These are phyloP conservation scores for Cytidiella melzeri DNA, from an alignment of 768 basidiomycete species.

Conservation along the genomic window DNA sequence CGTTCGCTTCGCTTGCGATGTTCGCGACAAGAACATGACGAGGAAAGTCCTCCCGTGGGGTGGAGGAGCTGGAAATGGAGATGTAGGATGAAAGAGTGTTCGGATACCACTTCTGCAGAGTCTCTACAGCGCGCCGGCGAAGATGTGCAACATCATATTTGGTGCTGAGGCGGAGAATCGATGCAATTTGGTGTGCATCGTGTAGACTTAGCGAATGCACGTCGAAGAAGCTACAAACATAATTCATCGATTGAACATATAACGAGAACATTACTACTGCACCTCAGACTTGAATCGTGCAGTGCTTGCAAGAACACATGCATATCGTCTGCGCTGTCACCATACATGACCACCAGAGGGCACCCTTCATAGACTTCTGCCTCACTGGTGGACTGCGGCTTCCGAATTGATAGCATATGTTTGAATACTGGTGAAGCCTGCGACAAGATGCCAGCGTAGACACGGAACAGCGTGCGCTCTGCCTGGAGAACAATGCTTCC, in stretches of 20 bases:
- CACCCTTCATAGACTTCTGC: slow-evolving; percentile 20
- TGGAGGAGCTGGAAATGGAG: neutral
- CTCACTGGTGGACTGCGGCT: slow-evolving; percentile 6
- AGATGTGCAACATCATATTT: slow-evolving; percentile 10
- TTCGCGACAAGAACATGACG: slow-evolving; percentile 9
- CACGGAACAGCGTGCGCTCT: slow-evolving; percentile 17
- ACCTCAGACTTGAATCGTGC: slow-evolving; percentile 10
- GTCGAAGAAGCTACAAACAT: slow-evolving; percentile 3
- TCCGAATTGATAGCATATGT: slow-evolving; percentile 20
- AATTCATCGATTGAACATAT: too few species aligned
- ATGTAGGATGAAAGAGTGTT: slow-evolving; percentile 2
- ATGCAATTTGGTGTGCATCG: slow-evolving; percentile 1
- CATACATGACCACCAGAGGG: slow-evolving; percentile 19
- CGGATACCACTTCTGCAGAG: slow-evolving; percentile 8
- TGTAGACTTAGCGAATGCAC: neutral
- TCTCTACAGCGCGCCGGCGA: slow-evolving; percentile 8
- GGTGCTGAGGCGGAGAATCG: slow-evolving; percentile 9
- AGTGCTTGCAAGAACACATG: slow-evolving; percentile 13
- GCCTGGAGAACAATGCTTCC: slow-evolving; percentile 21
- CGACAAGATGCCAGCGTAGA: slow-evolving; percentile 19
- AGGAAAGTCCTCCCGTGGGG: slow-evolving; percentile 3
- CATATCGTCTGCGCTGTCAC: slow-evolving; percentile 16
- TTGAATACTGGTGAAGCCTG: slow-evolving; percentile 21
- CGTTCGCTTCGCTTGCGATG: slow-evolving; percentile 8
- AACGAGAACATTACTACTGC: too few species aligned